A percentile compares a stretch with the other conserved stretches of the same genome.
Conservation (phyloP, 2,329 filamentous ascomycete genomes). For the Emergomyces orientalis region DNA sequence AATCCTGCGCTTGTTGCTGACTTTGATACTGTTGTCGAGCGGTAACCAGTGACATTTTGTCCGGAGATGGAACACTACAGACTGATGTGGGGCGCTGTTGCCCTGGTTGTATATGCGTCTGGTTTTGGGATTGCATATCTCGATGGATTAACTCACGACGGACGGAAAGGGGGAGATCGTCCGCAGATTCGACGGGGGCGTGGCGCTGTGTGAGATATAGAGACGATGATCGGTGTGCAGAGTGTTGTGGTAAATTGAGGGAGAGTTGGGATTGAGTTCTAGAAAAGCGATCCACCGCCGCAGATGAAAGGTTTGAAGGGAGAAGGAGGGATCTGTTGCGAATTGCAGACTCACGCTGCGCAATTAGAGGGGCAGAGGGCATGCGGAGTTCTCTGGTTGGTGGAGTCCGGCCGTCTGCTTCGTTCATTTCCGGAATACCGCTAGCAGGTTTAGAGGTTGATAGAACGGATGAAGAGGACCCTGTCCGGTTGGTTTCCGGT, state of each 20-base stretch:
- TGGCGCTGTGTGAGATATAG: background rate
- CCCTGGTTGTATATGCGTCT: background rate
- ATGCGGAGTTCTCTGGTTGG: background rate
- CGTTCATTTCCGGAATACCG: background rate
- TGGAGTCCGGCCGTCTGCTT: background rate
- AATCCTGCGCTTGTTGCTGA: background rate
- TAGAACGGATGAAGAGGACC: background rate
- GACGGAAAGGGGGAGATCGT: constrained; percentile 63
- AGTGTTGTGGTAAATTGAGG: background rate
- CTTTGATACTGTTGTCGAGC: background rate
- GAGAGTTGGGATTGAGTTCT: background rate
- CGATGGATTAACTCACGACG: constrained; percentile 54
- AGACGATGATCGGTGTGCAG: too few relatives aligned
- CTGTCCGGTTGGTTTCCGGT: background rate
- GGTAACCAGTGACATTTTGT: background rate
- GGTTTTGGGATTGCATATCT: constrained; percentile 23
- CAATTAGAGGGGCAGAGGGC: constrained; percentile 36
- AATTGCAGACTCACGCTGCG: constrained; percentile 46
- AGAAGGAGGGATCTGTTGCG: constrained; percentile 20
- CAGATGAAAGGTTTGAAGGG: background rate
- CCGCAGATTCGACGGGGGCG: constrained; percentile 23
- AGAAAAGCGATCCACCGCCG: background rate
- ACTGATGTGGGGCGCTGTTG: background rate
- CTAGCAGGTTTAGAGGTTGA: background rate
- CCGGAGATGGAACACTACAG: background rate